Conservation (phyloP, 2,329 filamentous ascomycete species). For the Penicillium sp. region DNA sequence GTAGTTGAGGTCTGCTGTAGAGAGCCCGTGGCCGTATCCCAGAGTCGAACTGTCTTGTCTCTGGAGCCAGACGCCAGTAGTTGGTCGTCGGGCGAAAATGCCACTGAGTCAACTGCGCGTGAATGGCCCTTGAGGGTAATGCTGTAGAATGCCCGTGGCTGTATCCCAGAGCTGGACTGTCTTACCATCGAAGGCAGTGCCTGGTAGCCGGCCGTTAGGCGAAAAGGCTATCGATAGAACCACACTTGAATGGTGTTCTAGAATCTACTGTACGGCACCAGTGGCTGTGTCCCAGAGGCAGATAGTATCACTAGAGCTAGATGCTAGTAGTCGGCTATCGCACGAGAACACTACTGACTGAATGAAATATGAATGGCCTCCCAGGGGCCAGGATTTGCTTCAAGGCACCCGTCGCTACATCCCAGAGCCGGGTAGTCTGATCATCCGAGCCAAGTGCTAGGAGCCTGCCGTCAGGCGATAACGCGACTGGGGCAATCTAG, state of each 20-base stretch:
- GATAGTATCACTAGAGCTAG: neutral
- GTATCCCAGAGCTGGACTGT: slow-evolving; percentile 14
- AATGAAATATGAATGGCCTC: neutral
- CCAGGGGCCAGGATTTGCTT: neutral
- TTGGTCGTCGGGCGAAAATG: slow-evolving; percentile 5
- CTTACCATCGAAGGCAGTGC: slow-evolving; percentile 4
- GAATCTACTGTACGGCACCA: neutral
- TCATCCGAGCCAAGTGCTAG: slow-evolving; percentile 6
- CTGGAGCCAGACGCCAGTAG: slow-evolving; percentile 3
- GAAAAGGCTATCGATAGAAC: slow-evolving; percentile 4
- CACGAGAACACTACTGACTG: neutral
- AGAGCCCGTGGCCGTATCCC: slow-evolving; percentile 10
- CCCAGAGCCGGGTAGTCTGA: slow-evolving; percentile 8
- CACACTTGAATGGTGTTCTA: neutral
- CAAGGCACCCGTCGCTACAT: neutral
- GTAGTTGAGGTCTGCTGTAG: neutral
- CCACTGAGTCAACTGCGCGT: no score
- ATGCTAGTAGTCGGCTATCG: neutral
- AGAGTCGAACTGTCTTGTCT: slow-evolving; percentile 11
- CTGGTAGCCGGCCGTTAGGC: neutral
- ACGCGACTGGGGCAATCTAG: slow-evolving; percentile 8
- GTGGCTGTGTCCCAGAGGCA: neutral
- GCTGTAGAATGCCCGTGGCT: neutral
- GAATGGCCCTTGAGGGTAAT: neutral
- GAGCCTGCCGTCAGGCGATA: slow-evolving; percentile 22